A percentile compares a stretch with the other conserved stretches of the same genome.
phyloP scores from a whole-genome alignment of 169 alveolate species.

The Plasmodium berghei region DNA sequence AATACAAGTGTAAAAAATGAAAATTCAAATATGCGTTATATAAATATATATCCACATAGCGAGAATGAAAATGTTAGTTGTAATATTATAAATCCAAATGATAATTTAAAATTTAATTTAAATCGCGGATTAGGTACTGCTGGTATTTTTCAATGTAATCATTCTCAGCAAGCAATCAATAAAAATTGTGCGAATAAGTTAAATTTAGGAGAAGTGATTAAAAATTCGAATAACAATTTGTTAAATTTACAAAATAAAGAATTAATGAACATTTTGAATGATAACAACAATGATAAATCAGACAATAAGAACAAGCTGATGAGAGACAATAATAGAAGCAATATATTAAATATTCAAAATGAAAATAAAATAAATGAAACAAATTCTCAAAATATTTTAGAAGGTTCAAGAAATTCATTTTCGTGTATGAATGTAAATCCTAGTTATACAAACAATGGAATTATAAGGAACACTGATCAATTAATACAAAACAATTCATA shows the following conservation, averaged over 20 bases:
- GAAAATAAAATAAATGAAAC: constrained; percentile 9
- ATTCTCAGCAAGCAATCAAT: constrained; percentile 2
- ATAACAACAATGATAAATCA: constrained; percentile 7
- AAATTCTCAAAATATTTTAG: constrained; percentile 18
- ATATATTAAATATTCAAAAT: constrained; percentile 1
- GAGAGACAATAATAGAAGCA: not conserved
- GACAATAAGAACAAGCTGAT: not conserved
- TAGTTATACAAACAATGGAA: constrained; percentile 4
- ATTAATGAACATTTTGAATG: constrained; percentile 43
- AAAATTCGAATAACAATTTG: constrained; percentile 39
- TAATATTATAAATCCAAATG: not conserved
- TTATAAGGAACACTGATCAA: constrained; percentile 15
- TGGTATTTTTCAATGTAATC: constrained; percentile 1
- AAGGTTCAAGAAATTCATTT: not conserved
- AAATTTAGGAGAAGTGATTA: constrained; percentile 28
- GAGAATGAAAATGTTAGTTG: not conserved
- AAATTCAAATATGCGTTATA: not conserved
- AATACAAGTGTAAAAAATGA: constrained; percentile 7
- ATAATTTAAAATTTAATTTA: not conserved
- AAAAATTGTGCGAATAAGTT: not conserved
- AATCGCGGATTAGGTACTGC: not conserved
- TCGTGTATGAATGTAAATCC: not conserved
- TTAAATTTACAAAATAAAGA: constrained; percentile 51
- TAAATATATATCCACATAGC: constrained; percentile 21
- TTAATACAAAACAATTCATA: constrained; percentile 8